phyloP scores from a whole-genome alignment of 139 green algal species.

The Tetraselmis striata region DNA sequence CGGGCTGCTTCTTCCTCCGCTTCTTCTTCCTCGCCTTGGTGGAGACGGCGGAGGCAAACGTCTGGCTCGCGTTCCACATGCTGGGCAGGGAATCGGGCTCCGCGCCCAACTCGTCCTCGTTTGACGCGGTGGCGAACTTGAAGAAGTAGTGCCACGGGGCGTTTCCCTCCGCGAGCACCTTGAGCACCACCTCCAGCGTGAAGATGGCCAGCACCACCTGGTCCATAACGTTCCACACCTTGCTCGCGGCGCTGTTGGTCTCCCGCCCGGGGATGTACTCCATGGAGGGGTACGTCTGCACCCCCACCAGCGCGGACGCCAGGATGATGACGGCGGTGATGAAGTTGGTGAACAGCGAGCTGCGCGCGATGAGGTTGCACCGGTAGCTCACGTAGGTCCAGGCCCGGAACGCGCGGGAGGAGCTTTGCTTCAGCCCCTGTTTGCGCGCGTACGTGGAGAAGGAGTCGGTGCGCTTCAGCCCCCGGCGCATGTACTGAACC shows the following conservation, averaged over 20 bases:
- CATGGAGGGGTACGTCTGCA: constrained; percentile 4
- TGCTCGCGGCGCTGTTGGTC: background rate
- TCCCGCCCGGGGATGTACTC: background rate
- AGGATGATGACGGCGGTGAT: background rate
- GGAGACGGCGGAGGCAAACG: background rate
- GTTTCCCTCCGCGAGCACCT: background rate
- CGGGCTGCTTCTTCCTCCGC: background rate
- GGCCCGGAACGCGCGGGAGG: background rate
- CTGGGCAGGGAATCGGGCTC: background rate
- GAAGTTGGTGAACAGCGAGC: background rate
- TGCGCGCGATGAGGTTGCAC: background rate
- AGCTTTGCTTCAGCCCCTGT: background rate
- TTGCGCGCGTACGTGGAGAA: background rate
- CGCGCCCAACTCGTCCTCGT: background rate
- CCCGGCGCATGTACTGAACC: background rate
- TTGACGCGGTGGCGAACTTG: background rate
- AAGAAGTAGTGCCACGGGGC: background rate
- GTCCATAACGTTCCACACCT: background rate
- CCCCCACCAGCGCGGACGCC: background rate
- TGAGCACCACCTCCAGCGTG: constrained; percentile 4
- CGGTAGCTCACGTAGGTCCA: background rate
- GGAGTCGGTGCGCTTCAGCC: background rate
- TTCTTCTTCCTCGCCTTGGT: background rate
- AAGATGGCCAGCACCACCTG: constrained; percentile 1
- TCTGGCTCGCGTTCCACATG: background rate